Conservation (phyloP, 2,329 filamentous ascomycete species). For the Dothideomycetes sp. region DNA sequence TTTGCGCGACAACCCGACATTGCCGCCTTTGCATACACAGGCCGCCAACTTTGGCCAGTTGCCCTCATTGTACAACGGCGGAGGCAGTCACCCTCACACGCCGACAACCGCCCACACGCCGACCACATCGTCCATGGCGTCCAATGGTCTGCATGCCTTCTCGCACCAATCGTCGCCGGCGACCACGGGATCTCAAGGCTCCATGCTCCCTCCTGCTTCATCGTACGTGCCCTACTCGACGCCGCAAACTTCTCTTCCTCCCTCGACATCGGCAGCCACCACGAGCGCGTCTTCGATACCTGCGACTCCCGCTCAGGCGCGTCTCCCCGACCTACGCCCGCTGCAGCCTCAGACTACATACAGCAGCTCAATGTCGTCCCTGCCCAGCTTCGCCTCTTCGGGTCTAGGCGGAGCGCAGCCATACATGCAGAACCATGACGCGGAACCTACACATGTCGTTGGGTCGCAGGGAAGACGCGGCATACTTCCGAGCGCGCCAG, state of each 20-base stretch:
- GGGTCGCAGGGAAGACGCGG: constrained; percentile 88
- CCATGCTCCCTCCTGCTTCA: constrained; percentile 27
- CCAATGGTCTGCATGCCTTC: constrained; percentile 21
- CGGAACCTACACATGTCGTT: constrained; percentile 78
- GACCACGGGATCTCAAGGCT: constrained; percentile 21
- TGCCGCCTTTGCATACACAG: constrained; percentile 28
- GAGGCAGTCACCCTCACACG: constrained; percentile 24
- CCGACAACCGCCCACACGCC: constrained; percentile 28
- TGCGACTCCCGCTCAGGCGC: constrained; percentile 16
- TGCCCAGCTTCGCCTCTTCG: constrained; percentile 29
- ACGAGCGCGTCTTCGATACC: constrained; percentile 18
- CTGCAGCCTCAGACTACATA: constrained; percentile 32
- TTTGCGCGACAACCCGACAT: constrained; percentile 21
- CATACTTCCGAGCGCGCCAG: constrained; percentile 83
- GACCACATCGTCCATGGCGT: constrained; percentile 22
- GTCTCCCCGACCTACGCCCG: constrained; percentile 33
- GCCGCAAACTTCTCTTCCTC: constrained; percentile 23
- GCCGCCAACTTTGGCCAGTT: constrained; percentile 24
- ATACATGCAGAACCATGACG: constrained; percentile 32
- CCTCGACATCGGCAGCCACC: constrained; percentile 25
- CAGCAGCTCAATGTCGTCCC: constrained; percentile 24
- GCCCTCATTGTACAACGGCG: constrained; percentile 25
- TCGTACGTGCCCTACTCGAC: constrained; percentile 21
- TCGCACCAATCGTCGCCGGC: constrained; percentile 23
- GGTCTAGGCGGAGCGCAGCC: constrained; percentile 25